Conservation (phyloP, 306 rosid genomes). For the Quercus berberidifolia region DNA sequence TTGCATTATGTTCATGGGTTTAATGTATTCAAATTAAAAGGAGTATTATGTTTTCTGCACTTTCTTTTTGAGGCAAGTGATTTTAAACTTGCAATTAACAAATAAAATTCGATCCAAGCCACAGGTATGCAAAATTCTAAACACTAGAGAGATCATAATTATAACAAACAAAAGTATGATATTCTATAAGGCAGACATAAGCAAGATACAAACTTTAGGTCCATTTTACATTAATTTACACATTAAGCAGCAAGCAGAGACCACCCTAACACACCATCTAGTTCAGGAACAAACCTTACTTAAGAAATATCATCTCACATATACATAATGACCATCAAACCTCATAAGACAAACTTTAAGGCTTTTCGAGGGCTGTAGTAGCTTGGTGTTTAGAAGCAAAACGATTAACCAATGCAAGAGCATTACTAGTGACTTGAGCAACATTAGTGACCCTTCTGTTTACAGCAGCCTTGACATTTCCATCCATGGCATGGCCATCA, state of each 20-base stretch:
- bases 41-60: too few relatives aligned
- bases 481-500: slow-evolving; percentile 36
- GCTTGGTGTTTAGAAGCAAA: slow-evolving; percentile 43
- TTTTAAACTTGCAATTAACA: too few relatives aligned
- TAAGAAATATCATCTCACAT: neutral
- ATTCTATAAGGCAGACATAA: slow-evolving; percentile 2
- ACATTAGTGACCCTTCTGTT: slow-evolving; percentile 39
- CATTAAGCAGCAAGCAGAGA: neutral
- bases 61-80: too few relatives aligned
- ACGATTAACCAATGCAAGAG: slow-evolving; percentile 69
- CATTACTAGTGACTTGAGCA: slow-evolving; percentile 81
- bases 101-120: too few relatives aligned
- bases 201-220: neutral
- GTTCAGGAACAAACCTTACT: slow-evolving; percentile 8
- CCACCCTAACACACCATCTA: neutral
- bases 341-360: neutral
- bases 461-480: slow-evolving; percentile 42
- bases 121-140: too few relatives aligned
- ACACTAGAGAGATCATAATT: neutral
- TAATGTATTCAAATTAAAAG: neutral
- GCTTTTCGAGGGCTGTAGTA: slow-evolving; percentile 5
- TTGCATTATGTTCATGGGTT: neutral
- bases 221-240: neutral
- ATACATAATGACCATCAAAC: neutral
- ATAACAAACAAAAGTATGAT: neutral